A percentile compares a stretch with the other conserved stretches of the same genome.
phyloP scores from a whole-genome alignment of 2,329 filamentous ascomycete species.

The Botrytis porri region DNA sequence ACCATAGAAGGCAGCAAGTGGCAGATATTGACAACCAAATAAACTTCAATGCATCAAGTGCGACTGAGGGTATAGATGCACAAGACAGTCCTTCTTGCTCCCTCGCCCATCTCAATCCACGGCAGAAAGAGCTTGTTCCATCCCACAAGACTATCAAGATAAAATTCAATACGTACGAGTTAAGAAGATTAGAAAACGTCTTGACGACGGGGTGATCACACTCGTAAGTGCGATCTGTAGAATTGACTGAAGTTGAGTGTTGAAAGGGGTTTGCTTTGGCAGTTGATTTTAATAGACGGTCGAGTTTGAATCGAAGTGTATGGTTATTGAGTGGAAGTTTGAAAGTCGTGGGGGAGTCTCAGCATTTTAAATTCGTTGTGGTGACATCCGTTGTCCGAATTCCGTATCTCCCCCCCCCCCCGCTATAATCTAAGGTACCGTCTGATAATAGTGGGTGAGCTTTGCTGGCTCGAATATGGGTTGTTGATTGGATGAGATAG shows the following conservation, averaged over 20 bases:
- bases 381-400: neutral
- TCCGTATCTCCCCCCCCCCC: constrained; percentile 4
- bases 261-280: neutral
- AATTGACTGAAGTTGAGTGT: constrained; percentile 20
- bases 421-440: neutral
- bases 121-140: neutral
- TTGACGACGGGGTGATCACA: constrained; percentile 62
- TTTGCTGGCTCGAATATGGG: neutral
- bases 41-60: neutral
- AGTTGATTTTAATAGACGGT: neutral
- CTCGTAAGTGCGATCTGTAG: constrained; percentile 35
- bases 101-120: neutral
- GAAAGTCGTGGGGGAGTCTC: neutral
- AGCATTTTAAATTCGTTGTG: neutral
- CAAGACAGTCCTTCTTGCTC: neutral
- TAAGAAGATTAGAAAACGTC: constrained; percentile 98
- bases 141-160: neutral
- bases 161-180: constrained; percentile 67
- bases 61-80: neutral
- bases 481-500: neutral
- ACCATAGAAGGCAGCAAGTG: neutral
- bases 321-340: neutral
- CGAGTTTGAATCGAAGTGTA: neutral
- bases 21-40: neutral
- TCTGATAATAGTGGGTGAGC: neutral